Evolutionary conservation across 179 eudicot species (phyloP).

Genomic region (Corrigiola litoralis): DNA sequence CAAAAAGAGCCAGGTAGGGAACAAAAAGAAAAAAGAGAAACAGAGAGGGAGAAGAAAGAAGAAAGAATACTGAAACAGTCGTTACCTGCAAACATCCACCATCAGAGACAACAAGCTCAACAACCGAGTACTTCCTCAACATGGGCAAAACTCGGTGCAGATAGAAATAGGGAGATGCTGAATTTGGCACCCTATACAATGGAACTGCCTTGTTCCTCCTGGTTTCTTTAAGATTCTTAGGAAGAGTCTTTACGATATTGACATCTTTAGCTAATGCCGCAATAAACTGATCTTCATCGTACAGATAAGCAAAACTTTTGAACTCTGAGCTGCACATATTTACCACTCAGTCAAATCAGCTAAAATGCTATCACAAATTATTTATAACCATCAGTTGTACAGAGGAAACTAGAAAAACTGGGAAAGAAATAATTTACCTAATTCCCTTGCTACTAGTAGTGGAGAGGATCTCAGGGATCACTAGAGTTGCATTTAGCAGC

Average conservation of each 20-base stretch:
- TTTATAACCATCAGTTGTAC: background rate
- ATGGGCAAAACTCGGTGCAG: slow-evolving; percentile 74
- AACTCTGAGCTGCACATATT: slow-evolving; percentile 61
- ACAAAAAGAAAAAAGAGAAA: background rate
- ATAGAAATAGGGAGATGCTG: slow-evolving; percentile 67
- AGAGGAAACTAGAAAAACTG: background rate
- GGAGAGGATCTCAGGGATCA: slow-evolving; percentile 84
- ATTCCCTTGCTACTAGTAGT: slow-evolving; percentile 96
- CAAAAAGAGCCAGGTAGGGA: background rate
- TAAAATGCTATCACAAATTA: background rate
- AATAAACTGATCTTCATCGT: slow-evolving; percentile 87
- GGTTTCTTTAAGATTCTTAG: slow-evolving; percentile 82
- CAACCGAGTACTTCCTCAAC: slow-evolving; percentile 63
- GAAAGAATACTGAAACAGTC: background rate
- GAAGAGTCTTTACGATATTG: slow-evolving; percentile 72
- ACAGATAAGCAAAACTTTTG: slow-evolving; percentile 92
- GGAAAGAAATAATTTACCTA: slow-evolving; percentile 37
- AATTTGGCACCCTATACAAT: slow-evolving; percentile 51
- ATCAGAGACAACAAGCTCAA: slow-evolving; percentile 63
- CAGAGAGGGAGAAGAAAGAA: background rate
- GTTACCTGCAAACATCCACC: slow-evolving; percentile 95
- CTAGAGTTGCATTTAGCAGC: slow-evolving; percentile 86
- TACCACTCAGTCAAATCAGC: background rate
- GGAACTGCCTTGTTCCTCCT: slow-evolving; percentile 80
- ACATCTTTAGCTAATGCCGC: slow-evolving; percentile 69